A percentile compares a stretch with the other conserved stretches of the same genome.
Evolutionary conservation across 768 basidiomycete species (phyloP).

Genomic region (Suillus occidentalis): DNA sequence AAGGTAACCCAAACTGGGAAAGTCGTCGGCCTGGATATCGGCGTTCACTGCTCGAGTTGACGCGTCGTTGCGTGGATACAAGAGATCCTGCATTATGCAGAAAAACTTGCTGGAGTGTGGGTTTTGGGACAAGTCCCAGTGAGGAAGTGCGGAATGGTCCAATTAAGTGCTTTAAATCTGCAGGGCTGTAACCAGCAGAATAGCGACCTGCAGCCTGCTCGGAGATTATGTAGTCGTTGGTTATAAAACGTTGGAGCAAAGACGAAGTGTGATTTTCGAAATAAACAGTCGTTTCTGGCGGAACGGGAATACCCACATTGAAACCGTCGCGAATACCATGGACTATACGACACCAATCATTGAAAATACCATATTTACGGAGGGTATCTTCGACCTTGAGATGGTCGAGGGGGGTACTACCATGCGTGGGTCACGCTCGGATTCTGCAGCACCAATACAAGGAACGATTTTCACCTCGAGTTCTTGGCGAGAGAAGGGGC

Average conservation of each 20-base stretch:
- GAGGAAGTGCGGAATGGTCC: too few species aligned
- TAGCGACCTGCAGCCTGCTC: neutral
- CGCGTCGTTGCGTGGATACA: too few species aligned
- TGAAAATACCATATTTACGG: conserved; percentile 13
- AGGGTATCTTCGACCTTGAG: conserved; percentile 15
- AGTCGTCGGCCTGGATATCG: too few species aligned
- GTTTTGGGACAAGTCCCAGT: too few species aligned
- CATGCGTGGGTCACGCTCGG: conserved; percentile 28
- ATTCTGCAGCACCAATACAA: conserved; percentile 27
- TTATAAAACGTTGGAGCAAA: conserved; percentile 26
- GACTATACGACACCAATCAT: conserved; percentile 30
- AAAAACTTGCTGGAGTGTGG: too few species aligned
- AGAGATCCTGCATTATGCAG: too few species aligned
- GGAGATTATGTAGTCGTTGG: conserved; percentile 31
- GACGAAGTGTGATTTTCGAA: conserved; percentile 38
- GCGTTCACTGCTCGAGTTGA: too few species aligned
- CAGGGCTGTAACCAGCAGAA: accelerated
- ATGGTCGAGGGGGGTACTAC: conserved; percentile 31
- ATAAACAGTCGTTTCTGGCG: conserved; percentile 16
- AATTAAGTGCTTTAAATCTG: too few species aligned
- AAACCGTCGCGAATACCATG: conserved; percentile 37
- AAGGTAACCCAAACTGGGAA: too few species aligned
- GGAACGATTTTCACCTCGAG: too few species aligned
- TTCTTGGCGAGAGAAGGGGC: too few species aligned
- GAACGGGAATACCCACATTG: conserved; percentile 30